Evolutionary conservation across 257 asterid species (phyloP), one percentile per base, ranked within the genome.

Genomic region (Schizonepeta tenuifolia): DNA sequence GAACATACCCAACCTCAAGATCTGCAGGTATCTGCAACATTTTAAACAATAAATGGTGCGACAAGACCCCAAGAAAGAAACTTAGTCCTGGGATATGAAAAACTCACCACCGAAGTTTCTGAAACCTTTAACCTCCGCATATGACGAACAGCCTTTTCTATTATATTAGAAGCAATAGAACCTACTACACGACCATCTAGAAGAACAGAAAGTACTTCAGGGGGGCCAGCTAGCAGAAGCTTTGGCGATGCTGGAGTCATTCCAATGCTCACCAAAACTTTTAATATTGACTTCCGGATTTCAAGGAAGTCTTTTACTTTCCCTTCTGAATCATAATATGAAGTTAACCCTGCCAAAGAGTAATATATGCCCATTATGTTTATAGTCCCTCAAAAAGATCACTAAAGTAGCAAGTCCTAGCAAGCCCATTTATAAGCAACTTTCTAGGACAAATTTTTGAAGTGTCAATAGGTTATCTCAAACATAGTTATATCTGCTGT

Each of bases 1-100:
- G 98, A 82, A 94, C 73, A 82, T 86, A 87, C 57, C 98, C 98
- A 85, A 94, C 95, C 88, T 94, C 98, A 73, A 94, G 96, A 82
- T 94, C 98, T 69, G 88, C 83, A 53, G 97, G 98, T 77, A 94
- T 89, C 98, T 93, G 88, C 17, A 55, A 60, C 49, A 78, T 67
- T 38, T 38, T 57, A 50, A 40, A 77, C 35, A 20, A 33, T 9
- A 60, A 70, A 67, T 77, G 69, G 66, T 53, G 28, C 4, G 24
- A 78, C 68, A 28, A 64, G 43, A 68, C 11, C 24, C n/a, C 13
- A 20, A 22, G 15, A 66, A 53, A 26, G 20, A 18, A 59, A 22
- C 11, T 41, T 12, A 35, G 53, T 14, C 36, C 9, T n/a, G 65
- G 14, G 8, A 35, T 38, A 51, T 28, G 73, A 72, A 26, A 72